Evolutionary conservation across 805 yeast species (phyloP), one percentile per base, ranked within the genome.

Genomic region (Starmerella sp.): DNA sequence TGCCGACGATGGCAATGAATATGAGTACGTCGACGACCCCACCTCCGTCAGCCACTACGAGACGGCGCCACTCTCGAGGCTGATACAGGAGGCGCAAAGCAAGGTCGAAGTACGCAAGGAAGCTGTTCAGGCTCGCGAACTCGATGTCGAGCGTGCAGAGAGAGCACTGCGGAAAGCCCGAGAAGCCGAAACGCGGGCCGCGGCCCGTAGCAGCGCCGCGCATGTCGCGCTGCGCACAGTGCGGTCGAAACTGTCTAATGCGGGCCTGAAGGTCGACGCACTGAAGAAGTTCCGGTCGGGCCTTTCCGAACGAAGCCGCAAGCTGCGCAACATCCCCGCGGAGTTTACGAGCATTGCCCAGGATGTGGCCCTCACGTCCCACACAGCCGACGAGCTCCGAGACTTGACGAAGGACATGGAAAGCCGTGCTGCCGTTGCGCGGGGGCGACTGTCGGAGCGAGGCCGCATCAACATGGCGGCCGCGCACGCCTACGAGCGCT

Each of bases 401-500:
- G 22, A 31, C 6, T 17, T 43, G 11, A 14, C 36, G 5, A n/a
- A 31, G 6, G 36, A 43, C 7, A 85, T 93, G 50, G 91, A 91
- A 70, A 85, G 84, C 66, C 86, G 88, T 64, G 96, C 97, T 0
- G 73, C 85, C 60, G 97, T 90, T 62, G 96, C 90, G 65, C 86
- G 77, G 65, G 71, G 75, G 50, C 81, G 79, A 42, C 89, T 88
- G 66, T 78, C 84, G 17, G 31, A 31, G 35, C 47, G 47, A 22
- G 47, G 47, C 28, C 47, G 47, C 11, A 32, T 46, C 15, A 46
- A 46, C 39, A 46, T 34, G 49, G 34, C 30, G 8, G 38, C 49
- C 9, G 49, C 49, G 15, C 31, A 46, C 15, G 31, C 38, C 8
- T 46, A 46, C 17, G 49, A 46, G 30, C 38, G 39, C 15, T 46